Conservation (phyloP, 441 rosid genomes). For the Kokia cookei region DNA sequence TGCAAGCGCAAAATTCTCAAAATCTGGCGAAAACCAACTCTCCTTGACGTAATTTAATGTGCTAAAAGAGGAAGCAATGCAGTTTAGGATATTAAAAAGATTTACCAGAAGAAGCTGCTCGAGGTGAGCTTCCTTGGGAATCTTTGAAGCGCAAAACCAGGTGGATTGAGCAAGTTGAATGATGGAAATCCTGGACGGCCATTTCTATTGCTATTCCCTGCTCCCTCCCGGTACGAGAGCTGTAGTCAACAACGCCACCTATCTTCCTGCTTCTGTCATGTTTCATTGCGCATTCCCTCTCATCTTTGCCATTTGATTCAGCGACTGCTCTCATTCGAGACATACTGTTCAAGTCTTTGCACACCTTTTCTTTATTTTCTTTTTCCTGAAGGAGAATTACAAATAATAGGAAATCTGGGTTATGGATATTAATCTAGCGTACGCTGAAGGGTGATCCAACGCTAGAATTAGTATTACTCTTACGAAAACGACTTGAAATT, state of each 20-base stretch:
- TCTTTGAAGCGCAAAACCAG: slow-evolving; percentile 13
- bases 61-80: no score
- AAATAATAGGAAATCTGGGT: not conserved
- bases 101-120: slow-evolving; percentile 15
- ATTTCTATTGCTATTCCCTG: slow-evolving; percentile 26
- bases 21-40: no score
- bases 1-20: no score
- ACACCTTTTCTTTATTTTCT: no score
- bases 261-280: not conserved
- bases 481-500: not conserved
- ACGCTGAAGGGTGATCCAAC: not conserved
- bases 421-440: not conserved
- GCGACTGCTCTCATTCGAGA: not conserved
- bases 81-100: no score
- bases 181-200: slow-evolving; percentile 18
- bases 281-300: not conserved
- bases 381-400: not conserved
- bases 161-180: slow-evolving; percentile 1
- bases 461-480: not conserved
- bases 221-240: slow-evolving; percentile 20
- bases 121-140: slow-evolving; percentile 7
- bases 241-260: slow-evolving; percentile 16
- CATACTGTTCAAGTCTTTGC: not conserved
- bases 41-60: no score
- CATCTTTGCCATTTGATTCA: not conserved